Conservation (phyloP, 805 yeast species). For the Blastobotrys mokoenaii region DNA sequence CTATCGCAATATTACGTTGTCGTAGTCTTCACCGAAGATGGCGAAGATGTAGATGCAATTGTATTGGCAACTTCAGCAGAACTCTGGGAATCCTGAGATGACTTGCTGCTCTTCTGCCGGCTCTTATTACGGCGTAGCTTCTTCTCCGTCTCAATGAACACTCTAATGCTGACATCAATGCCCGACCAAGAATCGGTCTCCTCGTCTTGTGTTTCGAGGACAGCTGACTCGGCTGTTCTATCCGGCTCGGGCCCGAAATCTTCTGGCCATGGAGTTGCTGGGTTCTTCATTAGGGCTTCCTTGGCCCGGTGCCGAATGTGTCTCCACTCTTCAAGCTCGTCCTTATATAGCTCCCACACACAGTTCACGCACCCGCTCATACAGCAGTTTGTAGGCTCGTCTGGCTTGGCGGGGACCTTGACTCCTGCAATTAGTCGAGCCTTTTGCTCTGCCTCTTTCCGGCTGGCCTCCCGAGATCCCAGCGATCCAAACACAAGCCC, state of each 20-base stretch:
- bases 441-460: constrained; percentile 26
- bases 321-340: constrained; percentile 82
- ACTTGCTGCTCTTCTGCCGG: constrained; percentile 11
- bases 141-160: constrained; percentile 77
- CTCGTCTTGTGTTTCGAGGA: constrained; percentile 22
- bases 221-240: constrained; percentile 18
- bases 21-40: too few species aligned
- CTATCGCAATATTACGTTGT: too few species aligned
- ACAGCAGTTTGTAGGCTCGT: constrained; percentile 92
- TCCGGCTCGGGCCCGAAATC: constrained; percentile 46
- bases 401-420: constrained; percentile 72
- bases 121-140: constrained; percentile 44
- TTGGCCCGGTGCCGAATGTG: constrained; percentile 51
- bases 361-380: constrained; percentile 96
- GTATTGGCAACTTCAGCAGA: too few species aligned
- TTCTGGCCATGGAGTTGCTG: constrained; percentile 50
- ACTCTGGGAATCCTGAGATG: neutral
- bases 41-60: too few species aligned
- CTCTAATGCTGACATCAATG: constrained; percentile 70
- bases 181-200: constrained; percentile 44
- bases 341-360: constrained; percentile 90
- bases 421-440: constrained; percentile 50
- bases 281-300: constrained; percentile 30
- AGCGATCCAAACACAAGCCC: constrained; percentile 27
- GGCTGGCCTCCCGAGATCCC: constrained; percentile 26